These are phyloP conservation scores for Collybia sordida DNA, from an alignment of 768 basidiomycete genomes.

Conservation along the genomic window DNA sequence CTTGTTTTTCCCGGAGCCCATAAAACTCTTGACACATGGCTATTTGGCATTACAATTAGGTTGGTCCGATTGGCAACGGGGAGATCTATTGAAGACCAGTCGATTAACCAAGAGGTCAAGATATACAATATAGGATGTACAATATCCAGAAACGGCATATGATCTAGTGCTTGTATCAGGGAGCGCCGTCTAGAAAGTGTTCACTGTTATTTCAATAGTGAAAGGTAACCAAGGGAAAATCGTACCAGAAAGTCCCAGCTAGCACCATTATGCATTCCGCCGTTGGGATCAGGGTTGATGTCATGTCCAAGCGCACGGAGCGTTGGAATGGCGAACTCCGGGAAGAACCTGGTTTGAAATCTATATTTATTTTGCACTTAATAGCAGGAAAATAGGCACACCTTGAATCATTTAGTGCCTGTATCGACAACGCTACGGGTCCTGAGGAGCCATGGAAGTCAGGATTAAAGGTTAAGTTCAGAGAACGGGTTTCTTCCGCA, in stretches of 20 bases:
- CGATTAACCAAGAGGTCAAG: not conserved
- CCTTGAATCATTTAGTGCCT: conserved; percentile 11
- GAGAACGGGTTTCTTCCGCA: not conserved
- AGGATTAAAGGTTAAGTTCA: conserved; percentile 8
- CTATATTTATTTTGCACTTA: not conserved
- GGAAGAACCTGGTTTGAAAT: conserved; percentile 2
- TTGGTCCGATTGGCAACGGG: conserved; percentile 12
- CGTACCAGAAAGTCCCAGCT: conserved; percentile 12
- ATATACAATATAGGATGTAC: not conserved
- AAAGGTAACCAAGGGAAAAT: not conserved
- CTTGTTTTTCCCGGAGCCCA: conserved; percentile 5
- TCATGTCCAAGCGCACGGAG: conserved; percentile 8
- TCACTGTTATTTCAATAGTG: not conserved
- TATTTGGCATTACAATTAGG: conserved; percentile 2
- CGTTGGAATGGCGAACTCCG: conserved; percentile 9
- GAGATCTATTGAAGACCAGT: conserved; percentile 1
- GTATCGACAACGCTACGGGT: conserved; percentile 10
- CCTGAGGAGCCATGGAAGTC: conserved; percentile 9
- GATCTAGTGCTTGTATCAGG: conserved; percentile 11
- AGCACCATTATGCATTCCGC: conserved; percentile 10
- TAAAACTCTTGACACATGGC: conserved; percentile 11
- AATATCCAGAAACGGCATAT: conserved; percentile 14
- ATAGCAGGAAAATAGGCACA: not conserved
- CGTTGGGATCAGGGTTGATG: conserved; percentile 12
- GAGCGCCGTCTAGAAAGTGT: conserved; percentile 4